Evolutionary conservation across 805 yeast genomes (phyloP), one percentile per base, ranked within the genome.

Genomic region (Debaryomyces castellii): DNA sequence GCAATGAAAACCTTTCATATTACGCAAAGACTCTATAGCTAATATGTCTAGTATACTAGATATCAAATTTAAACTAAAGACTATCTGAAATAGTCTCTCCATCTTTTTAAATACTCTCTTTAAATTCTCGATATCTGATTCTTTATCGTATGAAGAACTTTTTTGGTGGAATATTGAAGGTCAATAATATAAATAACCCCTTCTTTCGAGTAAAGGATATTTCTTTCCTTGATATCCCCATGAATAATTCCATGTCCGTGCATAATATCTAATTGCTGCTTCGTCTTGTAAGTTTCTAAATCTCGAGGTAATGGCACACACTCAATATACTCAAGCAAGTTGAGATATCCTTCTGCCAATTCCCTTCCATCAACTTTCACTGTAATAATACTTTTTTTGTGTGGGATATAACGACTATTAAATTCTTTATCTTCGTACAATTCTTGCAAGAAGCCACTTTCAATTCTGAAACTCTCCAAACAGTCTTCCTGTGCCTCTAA

Each of bases 161-260:
- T 2, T 28, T 28, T 28, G 33, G n/a, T 28, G 4, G 33, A 28
- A 28, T 28, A 28, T 16, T 28, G 33, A 16, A 40, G 30, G 14
- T 40, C 41, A 39, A 39, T 41, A 37, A 42, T 23, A 28, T 43
- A 39, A n/a, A 40, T 32, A 11, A 39, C 43, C n/a, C 37, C 39
- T 14, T 33, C 45, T 21, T 40, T 28, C 6, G 36, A 12, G 22
- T 25, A 40, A 27, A 43, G 42, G 33, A 47, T 20, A 27, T 43
- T 43, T 7, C 16, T 16, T 12, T 24, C 17, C 27, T 23, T 23
- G 16, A 47, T 47, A 40, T 47, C 46, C 20, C 35, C 32, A 25
- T 47, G 47, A n/a, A 40, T 33, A 8, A 47, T 24, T n/a, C 47
- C 50, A 32, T 41, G 27, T 25, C 22, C 21, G 25, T 47, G 50